A percentile compares a stretch with the other conserved stretches of the same genome.
Evolutionary conservation across 2,329 filamentous ascomycete species (phyloP).

Genomic region (Diaporthe sp.): DNA sequence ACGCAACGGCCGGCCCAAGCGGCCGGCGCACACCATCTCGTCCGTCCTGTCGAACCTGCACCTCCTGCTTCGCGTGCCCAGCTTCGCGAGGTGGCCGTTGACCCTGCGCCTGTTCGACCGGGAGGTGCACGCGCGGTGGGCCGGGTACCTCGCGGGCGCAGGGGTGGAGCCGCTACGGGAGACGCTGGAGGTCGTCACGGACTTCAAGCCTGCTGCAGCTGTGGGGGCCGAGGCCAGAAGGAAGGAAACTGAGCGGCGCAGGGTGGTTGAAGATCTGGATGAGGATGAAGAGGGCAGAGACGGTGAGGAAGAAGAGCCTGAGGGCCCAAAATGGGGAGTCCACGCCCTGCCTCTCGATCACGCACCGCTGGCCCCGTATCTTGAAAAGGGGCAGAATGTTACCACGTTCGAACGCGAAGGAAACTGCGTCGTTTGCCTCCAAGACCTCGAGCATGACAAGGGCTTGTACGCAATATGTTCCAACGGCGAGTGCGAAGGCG

Average conservation of each 20-base stretch:
- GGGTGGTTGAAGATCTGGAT: not conserved
- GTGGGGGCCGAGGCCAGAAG: conserved; percentile 27
- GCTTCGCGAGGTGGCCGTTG: conserved; percentile 88
- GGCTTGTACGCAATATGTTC: conserved; percentile 72
- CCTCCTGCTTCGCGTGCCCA: conserved; percentile 81
- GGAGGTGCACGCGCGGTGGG: conserved; percentile 80
- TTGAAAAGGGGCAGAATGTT: conserved; percentile 68
- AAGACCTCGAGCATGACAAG: conserved; percentile 58
- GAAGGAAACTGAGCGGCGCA: conserved; percentile 6
- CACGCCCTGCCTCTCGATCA: conserved; percentile 70
- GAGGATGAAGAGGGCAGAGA: not conserved
- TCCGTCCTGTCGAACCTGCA: conserved; percentile 86
- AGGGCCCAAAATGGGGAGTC: conserved; percentile 60
- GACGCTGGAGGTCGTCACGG: conserved; percentile 68
- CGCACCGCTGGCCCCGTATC: conserved; percentile 64
- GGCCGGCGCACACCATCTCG: conserved; percentile 72
- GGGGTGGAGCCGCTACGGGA: conserved; percentile 62
- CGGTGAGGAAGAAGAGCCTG: conserved; percentile 15
- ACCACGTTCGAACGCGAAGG: conserved; percentile 71
- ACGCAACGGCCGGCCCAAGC: conserved; percentile 66
- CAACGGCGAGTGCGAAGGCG: conserved; percentile 65
- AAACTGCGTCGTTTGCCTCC: conserved; percentile 66
- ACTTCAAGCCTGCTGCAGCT: conserved; percentile 58
- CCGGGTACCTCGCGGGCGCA: conserved; percentile 63
- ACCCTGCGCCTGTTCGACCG: conserved; percentile 82